Evolutionary conservation across 2,329 filamentous ascomycete species (phyloP), one percentile per base, ranked within the genome.

Genomic region (Venturia carpophila): DNA sequence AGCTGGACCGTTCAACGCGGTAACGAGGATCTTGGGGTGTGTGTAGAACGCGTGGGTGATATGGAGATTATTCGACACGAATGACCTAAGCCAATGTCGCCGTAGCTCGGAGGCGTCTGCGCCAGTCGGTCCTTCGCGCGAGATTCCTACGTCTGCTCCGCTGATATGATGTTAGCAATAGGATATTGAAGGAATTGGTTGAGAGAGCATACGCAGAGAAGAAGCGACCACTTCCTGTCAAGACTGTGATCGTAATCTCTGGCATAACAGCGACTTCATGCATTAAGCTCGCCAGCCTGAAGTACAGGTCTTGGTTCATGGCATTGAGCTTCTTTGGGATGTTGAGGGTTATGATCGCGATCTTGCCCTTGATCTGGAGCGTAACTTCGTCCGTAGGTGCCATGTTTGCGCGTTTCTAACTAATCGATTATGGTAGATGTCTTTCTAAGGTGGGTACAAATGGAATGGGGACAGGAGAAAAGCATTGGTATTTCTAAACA

Each of bases 11-110:
- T 97, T 97, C 69, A 97, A 87, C 0, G 91, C 94, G 0, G 88
- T 87, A 67, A 97, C 84, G 30, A 97, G 89, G 77, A 97, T 89
- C 79, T 97, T 97, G 71, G 92, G 90, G 78, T 97, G 94, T 17
- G 87, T 87, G 80, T 94, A 92, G 80, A 97, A 96, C 70, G 91
- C 88, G 71, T 91, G 88, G 1, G 92, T 94, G 71, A 91, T 84
- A 82, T 96, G 90, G 65, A 97, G 84, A 81, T 97, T 97, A 81
- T 89, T 88, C 69, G 88, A 81, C 13, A 91, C 88, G 77, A 97
- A 96, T 72, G 74, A 79, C 63, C 83, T 81, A 43, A 95, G 83
- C 79, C 86, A 87, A 69, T 85, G 80, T n/a, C 79, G 78, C 67
- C 81, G 80, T 19, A 71, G 73, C 66, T 78, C 76, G 55, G 70